Percentiles rank a stretch among this genome's conserved stretches.
These are phyloP conservation scores for Phialocephala sp. DNA, from an alignment of 2,329 filamentous ascomycete species.

Conservation along the genomic window DNA sequence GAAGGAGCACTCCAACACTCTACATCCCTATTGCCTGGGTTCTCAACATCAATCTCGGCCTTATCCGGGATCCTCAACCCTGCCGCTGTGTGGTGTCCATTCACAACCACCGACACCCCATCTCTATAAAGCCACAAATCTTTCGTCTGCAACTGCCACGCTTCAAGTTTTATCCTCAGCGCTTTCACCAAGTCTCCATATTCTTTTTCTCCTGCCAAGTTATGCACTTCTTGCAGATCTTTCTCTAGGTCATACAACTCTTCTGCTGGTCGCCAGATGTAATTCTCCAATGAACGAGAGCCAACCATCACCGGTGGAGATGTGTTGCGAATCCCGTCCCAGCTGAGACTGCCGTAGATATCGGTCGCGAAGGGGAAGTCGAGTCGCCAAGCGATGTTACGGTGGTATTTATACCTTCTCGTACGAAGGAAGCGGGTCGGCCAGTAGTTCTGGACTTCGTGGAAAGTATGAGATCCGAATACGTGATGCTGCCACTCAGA, in stretches of 20 bases:
- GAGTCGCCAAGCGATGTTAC: slow-evolving; percentile 55
- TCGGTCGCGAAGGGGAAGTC: slow-evolving; percentile 56
- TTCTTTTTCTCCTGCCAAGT: slow-evolving; percentile 47
- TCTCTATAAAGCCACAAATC: slow-evolving; percentile 29
- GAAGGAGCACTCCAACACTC: neutral
- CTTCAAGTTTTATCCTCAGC: slow-evolving; percentile 35
- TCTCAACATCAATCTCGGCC: slow-evolving; percentile 22
- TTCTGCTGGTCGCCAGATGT: slow-evolving; percentile 51
- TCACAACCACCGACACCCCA: slow-evolving; percentile 19
- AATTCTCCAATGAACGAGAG: slow-evolving; percentile 47
- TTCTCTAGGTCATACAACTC: slow-evolving; percentile 53
- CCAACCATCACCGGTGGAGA: slow-evolving; percentile 46
- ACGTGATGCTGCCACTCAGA: slow-evolving; percentile 45
- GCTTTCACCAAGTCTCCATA: slow-evolving; percentile 43
- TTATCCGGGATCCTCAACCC: slow-evolving; percentile 17
- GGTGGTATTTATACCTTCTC: slow-evolving; percentile 54
- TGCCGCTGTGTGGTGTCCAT: slow-evolving; percentile 22
- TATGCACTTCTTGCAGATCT: slow-evolving; percentile 53
- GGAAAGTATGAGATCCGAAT: slow-evolving; percentile 58
- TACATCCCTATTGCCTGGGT: neutral
- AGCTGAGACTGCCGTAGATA: slow-evolving; percentile 51
- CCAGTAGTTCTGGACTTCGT: slow-evolving; percentile 57
- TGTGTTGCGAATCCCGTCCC: slow-evolving; percentile 49
- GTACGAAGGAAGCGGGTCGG: slow-evolving; percentile 54
- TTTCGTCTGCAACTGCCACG: slow-evolving; percentile 23